A percentile compares a stretch with the other conserved stretches of the same genome.
phyloP scores from a whole-genome alignment of 2,329 filamentous ascomycete species.

The Alternaria infectoria region DNA sequence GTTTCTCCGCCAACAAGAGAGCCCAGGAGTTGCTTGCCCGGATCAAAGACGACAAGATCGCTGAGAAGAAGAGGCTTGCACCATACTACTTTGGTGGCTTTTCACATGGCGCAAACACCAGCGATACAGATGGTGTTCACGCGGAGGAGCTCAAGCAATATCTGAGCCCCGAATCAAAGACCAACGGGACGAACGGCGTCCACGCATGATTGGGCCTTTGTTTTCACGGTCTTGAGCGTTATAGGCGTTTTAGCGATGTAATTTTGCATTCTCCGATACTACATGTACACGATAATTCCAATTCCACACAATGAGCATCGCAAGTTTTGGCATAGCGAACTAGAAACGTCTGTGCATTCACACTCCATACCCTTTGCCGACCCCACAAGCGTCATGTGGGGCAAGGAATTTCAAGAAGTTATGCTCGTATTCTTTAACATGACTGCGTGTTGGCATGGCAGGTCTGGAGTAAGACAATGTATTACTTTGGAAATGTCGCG shows the following conservation, averaged over 20 bases:
- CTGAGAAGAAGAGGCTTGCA: slow-evolving; percentile 42
- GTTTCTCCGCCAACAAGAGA: slow-evolving; percentile 45
- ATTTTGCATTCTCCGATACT: neutral
- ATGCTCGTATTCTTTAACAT: slow-evolving; percentile 18
- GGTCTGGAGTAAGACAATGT: slow-evolving; percentile 20
- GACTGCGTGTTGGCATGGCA: slow-evolving; percentile 6
- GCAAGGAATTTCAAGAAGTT: slow-evolving; percentile 11
- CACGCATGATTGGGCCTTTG: neutral
- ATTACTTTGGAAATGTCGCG: slow-evolving; percentile 8
- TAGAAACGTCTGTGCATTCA: slow-evolving; percentile 18
- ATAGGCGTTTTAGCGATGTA: neutral
- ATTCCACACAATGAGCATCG: neutral
- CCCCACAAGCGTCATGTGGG: slow-evolving; percentile 42
- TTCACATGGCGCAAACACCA: slow-evolving; percentile 39
- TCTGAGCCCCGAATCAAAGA: slow-evolving; percentile 15
- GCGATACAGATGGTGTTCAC: slow-evolving; percentile 37
- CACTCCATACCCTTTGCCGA: slow-evolving; percentile 10
- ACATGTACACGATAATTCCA: slow-evolving; percentile 1
- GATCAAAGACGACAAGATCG: slow-evolving; percentile 38
- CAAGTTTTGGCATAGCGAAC: neutral
- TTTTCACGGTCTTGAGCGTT: neutral
- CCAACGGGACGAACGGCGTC: slow-evolving; percentile 17
- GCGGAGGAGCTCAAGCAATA: slow-evolving; percentile 35
- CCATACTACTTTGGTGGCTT: slow-evolving; percentile 46
- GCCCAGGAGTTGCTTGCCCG: slow-evolving; percentile 43